Percentiles rank a stretch among this genome's conserved stretches.
These are phyloP conservation scores for Phytopythium boreale DNA, from an alignment of 352 stramenopile genomes.

Conservation along the genomic window DNA sequence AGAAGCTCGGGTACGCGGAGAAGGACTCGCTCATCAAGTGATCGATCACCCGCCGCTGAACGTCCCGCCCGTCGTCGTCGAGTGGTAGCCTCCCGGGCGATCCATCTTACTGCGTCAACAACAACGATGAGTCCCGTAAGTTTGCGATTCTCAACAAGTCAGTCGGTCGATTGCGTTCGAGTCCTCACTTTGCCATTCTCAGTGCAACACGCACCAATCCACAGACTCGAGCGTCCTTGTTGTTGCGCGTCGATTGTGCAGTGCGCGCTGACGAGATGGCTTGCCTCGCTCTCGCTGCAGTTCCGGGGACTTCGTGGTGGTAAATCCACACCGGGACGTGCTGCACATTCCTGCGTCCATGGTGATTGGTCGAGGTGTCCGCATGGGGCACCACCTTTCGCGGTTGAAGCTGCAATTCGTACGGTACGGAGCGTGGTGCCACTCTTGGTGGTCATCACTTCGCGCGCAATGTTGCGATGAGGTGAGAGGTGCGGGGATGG, in stretches of 20 bases:
- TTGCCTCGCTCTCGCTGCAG: not conserved
- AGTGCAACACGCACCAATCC: not conserved
- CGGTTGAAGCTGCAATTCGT: not conserved
- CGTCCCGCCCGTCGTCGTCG: not conserved
- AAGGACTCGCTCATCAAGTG: conserved; percentile 16
- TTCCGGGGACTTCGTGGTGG: not conserved
- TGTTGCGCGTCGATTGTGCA: not conserved
- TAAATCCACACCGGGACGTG: not conserved
- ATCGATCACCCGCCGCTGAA: not conserved
- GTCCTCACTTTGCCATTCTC: not conserved
- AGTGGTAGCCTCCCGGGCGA: not conserved
- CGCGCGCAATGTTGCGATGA: not conserved
- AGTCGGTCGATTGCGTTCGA: not conserved
- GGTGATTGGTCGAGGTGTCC: not conserved
- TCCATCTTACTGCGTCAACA: not conserved
- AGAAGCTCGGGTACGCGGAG: conserved; percentile 32
- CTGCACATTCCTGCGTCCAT: not conserved
- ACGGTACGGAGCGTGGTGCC: not conserved
- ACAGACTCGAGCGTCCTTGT: not conserved
- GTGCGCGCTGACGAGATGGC: not conserved
- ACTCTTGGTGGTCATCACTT: not conserved
- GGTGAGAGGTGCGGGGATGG: not conserved
- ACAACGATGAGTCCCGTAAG: not conserved
- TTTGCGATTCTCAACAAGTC: not conserved
- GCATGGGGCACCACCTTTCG: not conserved